Evolutionary conservation across 371 early-diverging fungal genomes (phyloP), one percentile per base, ranked within the genome.

Genomic region (Mortierella sp.): DNA sequence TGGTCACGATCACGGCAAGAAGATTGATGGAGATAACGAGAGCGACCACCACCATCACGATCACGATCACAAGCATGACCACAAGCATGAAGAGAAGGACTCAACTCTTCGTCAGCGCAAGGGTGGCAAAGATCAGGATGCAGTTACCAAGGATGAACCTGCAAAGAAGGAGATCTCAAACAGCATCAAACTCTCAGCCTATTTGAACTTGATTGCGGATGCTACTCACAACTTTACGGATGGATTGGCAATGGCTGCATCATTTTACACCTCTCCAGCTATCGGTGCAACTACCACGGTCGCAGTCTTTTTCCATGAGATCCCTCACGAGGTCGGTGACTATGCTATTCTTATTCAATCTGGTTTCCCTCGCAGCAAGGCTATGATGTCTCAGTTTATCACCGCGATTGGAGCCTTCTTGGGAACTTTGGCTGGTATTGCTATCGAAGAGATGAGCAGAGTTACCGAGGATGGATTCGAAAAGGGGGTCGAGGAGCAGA

Each of bases 241-340:
- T 65, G 97, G 97, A 15, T 85, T 96, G n/a, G 96, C 96, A 10
- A 93, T 96, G 91, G 93, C 96, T 3, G 95, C 95, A 1, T 92
- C 94, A 5, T 96, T 96, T 82, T 94, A 95, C 70, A 88, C 93
- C 28, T 94, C 94, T 16, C 94, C 92, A 19, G 90, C 91, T 2
- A 90, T 95, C 4, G 97, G 96, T 32, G 89, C 95, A 0, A 93
- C 95, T 0, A 95, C 96, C 2, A 92, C 96, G 6, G 91, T 96
- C 0, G 97, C 97, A 0, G 95, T 96, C n/a, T 94, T 96, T 62
- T 93, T 96, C 85, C 97, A 97, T 77, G 97, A 97, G 84, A 94
- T 97, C 43, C 96, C 97, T 5, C 97, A 97, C 80, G 96, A 97
- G 85, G 92, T 97, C 4, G 94, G 96, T 57, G 97, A 97, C 78